Evolutionary conservation across 148 eudicot genomes (phyloP).

Genomic region (Fagopyrum esculentum): DNA sequence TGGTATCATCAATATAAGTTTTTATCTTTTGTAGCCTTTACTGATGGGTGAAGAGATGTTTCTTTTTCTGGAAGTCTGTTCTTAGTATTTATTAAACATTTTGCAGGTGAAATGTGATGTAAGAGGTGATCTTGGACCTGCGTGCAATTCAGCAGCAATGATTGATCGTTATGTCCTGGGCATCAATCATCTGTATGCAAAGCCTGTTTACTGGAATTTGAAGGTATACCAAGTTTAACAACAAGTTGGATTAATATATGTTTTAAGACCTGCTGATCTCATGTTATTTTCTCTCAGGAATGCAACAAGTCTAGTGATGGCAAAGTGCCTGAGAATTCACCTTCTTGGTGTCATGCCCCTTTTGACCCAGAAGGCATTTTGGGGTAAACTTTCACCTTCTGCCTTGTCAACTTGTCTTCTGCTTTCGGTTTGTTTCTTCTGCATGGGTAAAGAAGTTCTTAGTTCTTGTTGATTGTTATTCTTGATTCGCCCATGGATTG

Average conservation of each 20-base stretch:
- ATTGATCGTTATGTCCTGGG: constrained; percentile 77
- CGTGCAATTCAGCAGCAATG: constrained; percentile 83
- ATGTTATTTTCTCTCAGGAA: constrained; percentile 28
- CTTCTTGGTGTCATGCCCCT: constrained; percentile 89
- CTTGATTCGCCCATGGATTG: too few relatives aligned
- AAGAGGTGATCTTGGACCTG: constrained; percentile 75
- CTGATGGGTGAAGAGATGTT: neutral
- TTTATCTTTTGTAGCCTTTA: neutral
- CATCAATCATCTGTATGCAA: constrained; percentile 54
- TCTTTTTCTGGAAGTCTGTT: neutral
- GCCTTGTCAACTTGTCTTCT: neutral
- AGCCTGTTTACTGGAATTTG: constrained; percentile 55
- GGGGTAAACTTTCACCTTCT: constrained; percentile 38
- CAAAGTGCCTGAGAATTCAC: constrained; percentile 40
- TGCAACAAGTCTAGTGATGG: constrained; percentile 55
- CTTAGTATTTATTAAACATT: neutral
- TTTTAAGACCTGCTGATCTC: neutral
- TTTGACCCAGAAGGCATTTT: constrained; percentile 92
- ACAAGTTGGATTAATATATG: neutral
- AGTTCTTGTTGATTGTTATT: neutral
- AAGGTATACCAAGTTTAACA: constrained; percentile 39
- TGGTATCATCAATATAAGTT: neutral
- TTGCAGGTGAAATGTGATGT: constrained; percentile 58
- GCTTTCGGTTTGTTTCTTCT: neutral
- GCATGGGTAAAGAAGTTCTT: neutral